A percentile compares a stretch with the other conserved stretches of the same genome.
Evolutionary conservation across 2,329 filamentous ascomycete species (phyloP).

Genomic region (Aplosporella prunicola): DNA sequence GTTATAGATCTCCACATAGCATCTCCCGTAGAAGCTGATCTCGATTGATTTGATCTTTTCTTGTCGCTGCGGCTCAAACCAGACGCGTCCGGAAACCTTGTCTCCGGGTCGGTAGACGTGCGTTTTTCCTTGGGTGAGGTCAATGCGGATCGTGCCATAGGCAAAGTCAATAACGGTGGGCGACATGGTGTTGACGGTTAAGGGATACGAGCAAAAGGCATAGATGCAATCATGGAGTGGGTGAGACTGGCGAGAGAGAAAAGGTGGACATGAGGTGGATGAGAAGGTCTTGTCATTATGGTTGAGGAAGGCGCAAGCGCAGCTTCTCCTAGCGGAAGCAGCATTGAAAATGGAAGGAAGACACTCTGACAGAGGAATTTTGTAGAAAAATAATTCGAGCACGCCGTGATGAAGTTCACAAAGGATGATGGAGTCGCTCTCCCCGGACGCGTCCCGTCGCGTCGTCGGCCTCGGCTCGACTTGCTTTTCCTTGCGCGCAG

Average conservation of each 20-base stretch:
- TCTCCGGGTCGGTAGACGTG: not conserved
- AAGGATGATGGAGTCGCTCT: too few relatives aligned
- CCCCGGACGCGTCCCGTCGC: conserved; percentile 1
- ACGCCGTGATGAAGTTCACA: not conserved
- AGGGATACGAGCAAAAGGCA: not conserved
- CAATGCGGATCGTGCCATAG: not conserved
- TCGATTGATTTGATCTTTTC: not conserved
- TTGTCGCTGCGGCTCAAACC: not conserved
- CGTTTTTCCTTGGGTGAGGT: not conserved
- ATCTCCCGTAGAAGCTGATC: not conserved
- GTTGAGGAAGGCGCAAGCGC: not conserved
- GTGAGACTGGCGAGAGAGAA: not conserved
- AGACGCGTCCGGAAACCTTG: not conserved
- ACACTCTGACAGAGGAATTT: not conserved
- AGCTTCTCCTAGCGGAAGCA: not conserved
- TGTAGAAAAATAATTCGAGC: not conserved
- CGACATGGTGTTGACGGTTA: not conserved
- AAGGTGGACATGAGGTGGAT: not conserved
- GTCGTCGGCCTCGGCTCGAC: not conserved
- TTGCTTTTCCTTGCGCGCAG: not conserved
- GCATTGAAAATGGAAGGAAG: not conserved
- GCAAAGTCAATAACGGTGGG: not conserved
- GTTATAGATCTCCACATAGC: too few relatives aligned
- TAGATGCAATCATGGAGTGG: not conserved
- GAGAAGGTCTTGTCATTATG: not conserved